Evolutionary conservation across 1,139 yeast genomes (phyloP), one percentile per base, ranked within the genome.

Genomic region (Yamadazyma membranifaciens): DNA sequence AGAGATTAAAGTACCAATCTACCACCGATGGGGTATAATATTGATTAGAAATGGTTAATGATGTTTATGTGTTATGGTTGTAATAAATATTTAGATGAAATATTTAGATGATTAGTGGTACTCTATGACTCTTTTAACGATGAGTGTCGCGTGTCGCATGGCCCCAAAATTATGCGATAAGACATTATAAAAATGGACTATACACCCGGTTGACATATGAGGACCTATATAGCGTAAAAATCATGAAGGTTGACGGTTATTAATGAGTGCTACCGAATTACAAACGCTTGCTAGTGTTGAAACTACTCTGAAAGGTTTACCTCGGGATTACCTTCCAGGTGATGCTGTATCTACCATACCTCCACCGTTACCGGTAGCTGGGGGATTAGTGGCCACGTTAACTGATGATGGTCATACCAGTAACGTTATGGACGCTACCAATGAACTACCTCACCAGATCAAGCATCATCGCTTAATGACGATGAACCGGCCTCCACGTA

Each of bases 401-500:
- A 27, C 30, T n/a, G 14, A 27, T 27, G 14, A 27, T 27, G 4
- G 4, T 3, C 3, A 4, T 27, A 14, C 11, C 11, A 27, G n/a
- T 11, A 14, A 27, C 7, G 12, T 13, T n/a, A 27, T 12, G 7
- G 30, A n/a, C 11, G 11, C 30, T 3, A 12, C 3, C 4, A n/a
- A 6, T n/a, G 14, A 27, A n/a, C 3, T 27, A 6, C 30, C 13
- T 27, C 7, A 27, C 11, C 30, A 27, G 13, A 11, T 27, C 14
- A 27, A n/a, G 12, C 14, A 27, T 3, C 6, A 9, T 26, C 11
- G 26, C n/a, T 12, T 29, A 15, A 55, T 59, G 61, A 53, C 62
- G 2, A 37, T 52, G 13, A 37, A 39, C 4, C 65, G 72, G 44
- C 80, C 82, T 0, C 66, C 73, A n/a, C 60, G 51, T 31, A 77